These are phyloP conservation scores for Phialemonium atrogriseum DNA, from an alignment of 2,329 filamentous ascomycete genomes.

Conservation along the genomic window DNA sequence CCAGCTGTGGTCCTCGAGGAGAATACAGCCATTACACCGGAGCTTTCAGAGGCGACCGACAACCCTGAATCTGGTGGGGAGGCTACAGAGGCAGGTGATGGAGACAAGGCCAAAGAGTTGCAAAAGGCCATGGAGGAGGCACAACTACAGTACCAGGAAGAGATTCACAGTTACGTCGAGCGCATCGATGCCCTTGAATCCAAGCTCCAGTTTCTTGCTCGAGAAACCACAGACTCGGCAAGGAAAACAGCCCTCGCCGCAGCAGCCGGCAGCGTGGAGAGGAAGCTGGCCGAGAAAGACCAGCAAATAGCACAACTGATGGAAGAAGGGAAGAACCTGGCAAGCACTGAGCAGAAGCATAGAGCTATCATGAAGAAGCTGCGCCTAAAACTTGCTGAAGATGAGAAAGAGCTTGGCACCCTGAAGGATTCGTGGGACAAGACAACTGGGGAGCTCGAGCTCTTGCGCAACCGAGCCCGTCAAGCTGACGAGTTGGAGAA, in stretches of 20 bases:
- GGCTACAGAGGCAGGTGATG: slow-evolving; percentile 18
- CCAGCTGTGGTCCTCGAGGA: slow-evolving; percentile 2
- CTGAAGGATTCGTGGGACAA: slow-evolving; percentile 53
- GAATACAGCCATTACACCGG: background rate
- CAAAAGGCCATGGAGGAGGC: slow-evolving; percentile 25
- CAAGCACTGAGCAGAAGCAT: slow-evolving; percentile 78
- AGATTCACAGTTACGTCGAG: slow-evolving; percentile 76
- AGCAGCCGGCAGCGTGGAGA: slow-evolving; percentile 58
- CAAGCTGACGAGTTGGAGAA: slow-evolving; percentile 49
- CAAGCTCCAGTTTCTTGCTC: slow-evolving; percentile 81
- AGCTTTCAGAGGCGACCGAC: no score
- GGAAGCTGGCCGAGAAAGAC: slow-evolving; percentile 81
- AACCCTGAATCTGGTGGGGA: no score
- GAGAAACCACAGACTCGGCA: slow-evolving; percentile 69
- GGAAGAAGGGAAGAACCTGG: slow-evolving; percentile 85
- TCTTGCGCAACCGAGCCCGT: slow-evolving; percentile 37
- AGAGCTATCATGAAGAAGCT: slow-evolving; percentile 77
- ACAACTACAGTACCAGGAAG: slow-evolving; percentile 62
- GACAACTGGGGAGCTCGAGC: slow-evolving; percentile 39
- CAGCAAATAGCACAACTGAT: slow-evolving; percentile 83
- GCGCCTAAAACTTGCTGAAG: slow-evolving; percentile 54
- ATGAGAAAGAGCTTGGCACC: slow-evolving; percentile 56
- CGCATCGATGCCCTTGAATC: slow-evolving; percentile 86
- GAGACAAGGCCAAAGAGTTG: slow-evolving; percentile 30
- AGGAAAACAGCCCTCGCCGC: slow-evolving; percentile 58